Conservation (phyloP, 2,329 filamentous ascomycete species). For the Aureobasidium musti region DNA sequence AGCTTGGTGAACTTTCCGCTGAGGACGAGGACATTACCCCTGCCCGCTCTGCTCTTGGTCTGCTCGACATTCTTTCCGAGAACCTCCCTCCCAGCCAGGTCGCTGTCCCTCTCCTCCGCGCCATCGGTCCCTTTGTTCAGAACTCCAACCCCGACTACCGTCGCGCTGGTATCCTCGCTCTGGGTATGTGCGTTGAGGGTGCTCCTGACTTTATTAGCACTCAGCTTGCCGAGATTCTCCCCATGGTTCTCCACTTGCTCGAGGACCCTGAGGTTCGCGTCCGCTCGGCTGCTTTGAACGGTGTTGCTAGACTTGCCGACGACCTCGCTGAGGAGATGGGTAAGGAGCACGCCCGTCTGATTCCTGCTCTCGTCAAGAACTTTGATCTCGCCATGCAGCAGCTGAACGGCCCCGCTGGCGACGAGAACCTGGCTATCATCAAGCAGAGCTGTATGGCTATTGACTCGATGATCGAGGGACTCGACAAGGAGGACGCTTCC, state of each 20-base stretch:
- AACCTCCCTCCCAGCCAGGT: conserved; percentile 92
- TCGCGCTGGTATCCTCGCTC: conserved; percentile 84
- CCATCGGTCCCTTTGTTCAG: conserved; percentile 78
- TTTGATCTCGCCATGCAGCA: conserved; percentile 75
- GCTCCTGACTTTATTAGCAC: conserved; percentile 97
- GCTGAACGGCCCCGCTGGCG: conserved; percentile 62
- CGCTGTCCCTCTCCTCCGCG: conserved; percentile 85
- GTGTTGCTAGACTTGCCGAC: conserved; percentile 86
- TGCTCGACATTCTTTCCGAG: conserved; percentile 85
- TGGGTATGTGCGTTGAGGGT: conserved; percentile 94
- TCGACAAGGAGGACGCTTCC: conserved; percentile 77
- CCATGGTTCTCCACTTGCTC: conserved; percentile 78
- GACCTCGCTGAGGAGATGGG: conserved; percentile 89
- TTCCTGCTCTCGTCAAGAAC: conserved; percentile 84
- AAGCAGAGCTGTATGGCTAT: conserved; percentile 87
- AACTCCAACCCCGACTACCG: conserved; percentile 75
- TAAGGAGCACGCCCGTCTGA: conserved; percentile 79
- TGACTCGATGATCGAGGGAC: conserved; percentile 84
- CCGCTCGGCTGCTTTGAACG: conserved; percentile 81
- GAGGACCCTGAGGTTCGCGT: conserved; percentile 82
- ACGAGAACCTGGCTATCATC: conserved; percentile 81
- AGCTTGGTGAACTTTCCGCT: conserved; percentile 71
- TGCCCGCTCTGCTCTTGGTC: conserved; percentile 76
- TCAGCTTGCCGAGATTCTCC: conserved; percentile 83
- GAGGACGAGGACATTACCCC: conserved; percentile 86